Evolutionary conservation across 1,284 basidiomycete species (phyloP), one percentile per base, ranked within the genome.

Genomic region (Calocybe gambosa): DNA sequence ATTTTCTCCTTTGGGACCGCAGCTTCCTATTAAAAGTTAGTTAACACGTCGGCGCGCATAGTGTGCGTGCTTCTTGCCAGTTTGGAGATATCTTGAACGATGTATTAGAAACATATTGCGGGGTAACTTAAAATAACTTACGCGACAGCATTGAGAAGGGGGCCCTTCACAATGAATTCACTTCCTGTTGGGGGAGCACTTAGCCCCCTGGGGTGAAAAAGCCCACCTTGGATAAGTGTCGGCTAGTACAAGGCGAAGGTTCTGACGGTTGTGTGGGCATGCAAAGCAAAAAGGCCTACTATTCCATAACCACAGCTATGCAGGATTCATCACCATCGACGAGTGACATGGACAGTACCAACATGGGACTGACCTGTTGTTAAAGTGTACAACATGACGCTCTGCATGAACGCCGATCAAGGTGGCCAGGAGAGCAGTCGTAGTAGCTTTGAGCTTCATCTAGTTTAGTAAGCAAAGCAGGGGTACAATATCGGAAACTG

Each of bases 1-100:
- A n/a, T 62, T 55, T 19, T 72, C 70, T 28, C 71, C 72, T 46
- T 74, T 71, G 49, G 68, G 65, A 5, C 63, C 62, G 39, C 71
- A 74, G 6, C 42, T 34, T 15, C 62, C 63, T 61, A 36, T n/a
- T 29, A 3, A 12, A n/a, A 2, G 13, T 29, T 29, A 7, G 9
- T 29, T 9, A 29, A 12, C 28, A 29, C 13, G 9, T 29, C n/a
- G n/a, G n/a, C 9, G 28, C 28, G 4, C 8, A 4, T 29, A 29
- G 8, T 3, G 10, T 4, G 10, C 9, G 3, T 12, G 3, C 2
- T 12, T 12, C 15, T 20, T 21, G 60, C 66, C 67, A 25, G 66
- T 69, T 47, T 70, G 64, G 16, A 71, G 62, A 50, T 70, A 70
- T 1, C 65, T 68, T 23, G 7, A 18, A 45, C 13, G 38, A 23